phyloP scores from a whole-genome alignment of 73 alveolate genomes.

The Paramecium octaurelia region DNA sequence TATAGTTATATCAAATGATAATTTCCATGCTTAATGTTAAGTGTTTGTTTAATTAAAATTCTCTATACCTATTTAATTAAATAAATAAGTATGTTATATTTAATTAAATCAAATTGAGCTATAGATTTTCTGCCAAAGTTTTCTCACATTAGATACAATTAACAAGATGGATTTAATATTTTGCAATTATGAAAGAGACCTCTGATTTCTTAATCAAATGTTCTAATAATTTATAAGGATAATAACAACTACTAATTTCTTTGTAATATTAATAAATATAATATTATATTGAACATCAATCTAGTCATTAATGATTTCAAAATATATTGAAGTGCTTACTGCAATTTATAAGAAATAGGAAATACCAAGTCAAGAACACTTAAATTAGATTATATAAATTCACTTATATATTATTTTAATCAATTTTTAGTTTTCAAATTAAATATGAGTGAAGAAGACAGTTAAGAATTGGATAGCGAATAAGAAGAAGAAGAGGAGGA shows the following conservation, averaged over 20 bases:
- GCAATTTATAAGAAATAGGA: background rate
- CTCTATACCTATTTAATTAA: no score
- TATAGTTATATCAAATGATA: background rate
- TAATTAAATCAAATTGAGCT: no score
- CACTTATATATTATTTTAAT: background rate
- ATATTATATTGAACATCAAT: background rate
- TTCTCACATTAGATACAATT: no score
- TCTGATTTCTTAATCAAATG: background rate
- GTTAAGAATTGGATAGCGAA: slow-evolving; percentile 33
- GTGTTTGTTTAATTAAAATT: background rate
- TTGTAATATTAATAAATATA: background rate
- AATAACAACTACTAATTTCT: background rate
- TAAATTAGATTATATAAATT: background rate
- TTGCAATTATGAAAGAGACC: no score
- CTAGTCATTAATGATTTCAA: background rate
- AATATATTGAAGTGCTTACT: background rate
- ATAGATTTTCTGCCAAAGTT: no score
- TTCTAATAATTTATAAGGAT: background rate
- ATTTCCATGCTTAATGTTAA: background rate
- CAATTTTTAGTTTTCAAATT: background rate
- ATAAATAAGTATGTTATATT: no score
- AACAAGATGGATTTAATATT: no score
- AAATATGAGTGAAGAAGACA: background rate
- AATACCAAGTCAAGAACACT: background rate
- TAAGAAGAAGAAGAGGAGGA: slow-evolving; percentile 25